Evolutionary conservation across 495 filamentous ascomycete species (phyloP), one percentile per base, ranked within the genome.

Genomic region (Aspergillus incahuasiensis): DNA sequence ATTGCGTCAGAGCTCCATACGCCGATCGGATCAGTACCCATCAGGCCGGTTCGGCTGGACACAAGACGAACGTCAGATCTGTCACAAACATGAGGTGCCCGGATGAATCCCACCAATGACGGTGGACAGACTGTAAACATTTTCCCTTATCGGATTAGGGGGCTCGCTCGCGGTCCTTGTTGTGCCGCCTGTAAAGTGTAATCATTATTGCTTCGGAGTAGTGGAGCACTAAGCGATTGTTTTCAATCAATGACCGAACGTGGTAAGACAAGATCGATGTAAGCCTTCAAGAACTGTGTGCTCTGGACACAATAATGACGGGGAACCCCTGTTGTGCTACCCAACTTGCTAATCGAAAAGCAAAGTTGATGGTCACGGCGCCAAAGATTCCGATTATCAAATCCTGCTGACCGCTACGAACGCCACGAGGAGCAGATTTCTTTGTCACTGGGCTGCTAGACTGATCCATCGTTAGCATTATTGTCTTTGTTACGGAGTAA

Each of bases 351-450:
- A 40, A 40, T 11, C 22, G 43, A 24, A 34, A 34, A 32, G 45
- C 45, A 34, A 48, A 19, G 16, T 42, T 3, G 6, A 49, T 12
- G 30, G 47, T 15, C 32, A 24, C 21, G 30, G 32, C 30, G 30
- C 32, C 11, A 39, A 35, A 9, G 28, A 2, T 35, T 35, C 32
- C 32, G 32, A 35, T 15, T 35, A 35, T 40, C 38, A 8, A 40
- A 40, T 18, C 38, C n/a, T 18, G n/a, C 48, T 50, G 48, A 50
- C 48, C 20, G 44, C 53, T 45, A 55, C 34, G 53, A 49, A 45
- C 48, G 44, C 45, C 53, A 55, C 53, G 53, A 55, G 53, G 53
- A 42, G 35, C 35, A 35, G 44, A 7, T 45, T 48, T 30, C 22
- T 13, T 49, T 16, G 6, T 20, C 30, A n/a, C n/a, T 30, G 43